Conservation (phyloP, 495 filamentous ascomycete species). For the Staphylotrichum longicolle region DNA sequence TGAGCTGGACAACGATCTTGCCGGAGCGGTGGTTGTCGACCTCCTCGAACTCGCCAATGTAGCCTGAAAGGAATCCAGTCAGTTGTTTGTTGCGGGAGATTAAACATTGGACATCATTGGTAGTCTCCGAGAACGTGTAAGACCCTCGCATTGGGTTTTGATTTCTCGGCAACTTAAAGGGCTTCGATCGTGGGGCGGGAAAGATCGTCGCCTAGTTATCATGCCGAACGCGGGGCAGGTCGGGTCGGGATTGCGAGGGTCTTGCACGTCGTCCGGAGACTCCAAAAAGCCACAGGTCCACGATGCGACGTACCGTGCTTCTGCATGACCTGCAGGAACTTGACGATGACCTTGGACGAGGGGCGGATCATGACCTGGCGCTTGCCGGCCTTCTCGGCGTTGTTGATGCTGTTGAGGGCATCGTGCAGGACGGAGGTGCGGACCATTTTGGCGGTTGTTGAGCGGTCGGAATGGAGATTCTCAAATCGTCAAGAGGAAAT, state of each 20-base stretch:
- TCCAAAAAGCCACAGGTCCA: too few relatives aligned
- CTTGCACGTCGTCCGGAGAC: constrained; percentile 15
- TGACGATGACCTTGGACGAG: constrained; percentile 98
- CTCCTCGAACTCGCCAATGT: constrained; percentile 99
- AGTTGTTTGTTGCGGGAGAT: constrained; percentile 77
- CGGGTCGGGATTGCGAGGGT: constrained; percentile 23
- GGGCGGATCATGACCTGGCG: constrained; percentile 96
- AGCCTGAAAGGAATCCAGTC: constrained; percentile 63
- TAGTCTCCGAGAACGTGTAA: constrained; percentile 87
- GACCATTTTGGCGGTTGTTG: constrained; percentile 79
- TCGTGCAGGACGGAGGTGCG: constrained; percentile 98
- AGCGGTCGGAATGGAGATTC: constrained; percentile 54
- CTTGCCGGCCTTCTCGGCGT: constrained; percentile 98
- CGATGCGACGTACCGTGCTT: constrained; percentile 78
- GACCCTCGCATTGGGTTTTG: constrained; percentile 57
- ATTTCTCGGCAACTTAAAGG: constrained; percentile 99
- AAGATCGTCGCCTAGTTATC: constrained; percentile 99
- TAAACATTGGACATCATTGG: constrained; percentile 83
- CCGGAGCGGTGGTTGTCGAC: constrained; percentile 98
- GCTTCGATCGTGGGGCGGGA: constrained; percentile 74
- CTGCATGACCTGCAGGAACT: constrained; percentile 98
- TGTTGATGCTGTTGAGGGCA: constrained; percentile 99
- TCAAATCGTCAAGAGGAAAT: constrained; percentile 67
- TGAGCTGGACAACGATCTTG: constrained; percentile 95
- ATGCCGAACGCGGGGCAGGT: constrained; percentile 62